Evolutionary conservation across 2,329 filamentous ascomycete species (phyloP).

Genomic region (Epichloe brachyelytri): DNA sequence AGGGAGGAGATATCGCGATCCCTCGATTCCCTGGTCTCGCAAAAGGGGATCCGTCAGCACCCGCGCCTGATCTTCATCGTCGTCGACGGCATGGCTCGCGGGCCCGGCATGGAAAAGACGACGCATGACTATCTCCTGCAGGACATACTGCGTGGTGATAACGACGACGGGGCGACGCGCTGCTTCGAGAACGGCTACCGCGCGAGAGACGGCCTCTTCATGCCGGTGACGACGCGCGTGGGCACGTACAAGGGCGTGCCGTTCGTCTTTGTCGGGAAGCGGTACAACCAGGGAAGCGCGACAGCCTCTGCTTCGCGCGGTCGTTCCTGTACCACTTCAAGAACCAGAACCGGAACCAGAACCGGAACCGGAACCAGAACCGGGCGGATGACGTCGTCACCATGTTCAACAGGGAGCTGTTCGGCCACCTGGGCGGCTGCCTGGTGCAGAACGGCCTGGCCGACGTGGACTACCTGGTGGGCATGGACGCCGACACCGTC

Average conservation of each 20-base stretch:
- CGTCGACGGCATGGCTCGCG: slow-evolving; percentile 33
- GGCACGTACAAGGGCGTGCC: slow-evolving; percentile 33
- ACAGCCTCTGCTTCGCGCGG: slow-evolving; percentile 35
- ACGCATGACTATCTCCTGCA: slow-evolving; percentile 33
- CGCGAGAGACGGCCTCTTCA: slow-evolving; percentile 31
- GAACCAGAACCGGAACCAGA: slow-evolving; percentile 4
- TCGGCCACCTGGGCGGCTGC: slow-evolving; percentile 25
- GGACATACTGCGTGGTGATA: slow-evolving; percentile 25
- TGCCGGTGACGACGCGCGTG: slow-evolving; percentile 30
- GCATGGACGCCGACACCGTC: slow-evolving; percentile 36
- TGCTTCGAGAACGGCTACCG: slow-evolving; percentile 30
- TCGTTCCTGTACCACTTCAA: slow-evolving; percentile 37
- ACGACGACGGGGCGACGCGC: slow-evolving; percentile 17
- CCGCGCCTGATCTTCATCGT: slow-evolving; percentile 32
- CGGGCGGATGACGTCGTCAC: slow-evolving; percentile 28
- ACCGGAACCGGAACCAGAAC: slow-evolving; percentile 4
- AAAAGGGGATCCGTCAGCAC: slow-evolving; percentile 29
- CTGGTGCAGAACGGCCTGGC: slow-evolving; percentile 25
- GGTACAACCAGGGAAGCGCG: slow-evolving; percentile 36
- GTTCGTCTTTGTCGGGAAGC: slow-evolving; percentile 34
- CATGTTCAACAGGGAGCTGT: slow-evolving; percentile 33
- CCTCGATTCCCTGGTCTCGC: slow-evolving; percentile 31
- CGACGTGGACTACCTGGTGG: slow-evolving; percentile 28
- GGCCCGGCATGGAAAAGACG: slow-evolving; percentile 33
- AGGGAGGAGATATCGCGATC: slow-evolving; percentile 29